Base-by-base conservation (phyloP, 768 basidiomycete genomes). In the Polyporus arcularius region DNA sequence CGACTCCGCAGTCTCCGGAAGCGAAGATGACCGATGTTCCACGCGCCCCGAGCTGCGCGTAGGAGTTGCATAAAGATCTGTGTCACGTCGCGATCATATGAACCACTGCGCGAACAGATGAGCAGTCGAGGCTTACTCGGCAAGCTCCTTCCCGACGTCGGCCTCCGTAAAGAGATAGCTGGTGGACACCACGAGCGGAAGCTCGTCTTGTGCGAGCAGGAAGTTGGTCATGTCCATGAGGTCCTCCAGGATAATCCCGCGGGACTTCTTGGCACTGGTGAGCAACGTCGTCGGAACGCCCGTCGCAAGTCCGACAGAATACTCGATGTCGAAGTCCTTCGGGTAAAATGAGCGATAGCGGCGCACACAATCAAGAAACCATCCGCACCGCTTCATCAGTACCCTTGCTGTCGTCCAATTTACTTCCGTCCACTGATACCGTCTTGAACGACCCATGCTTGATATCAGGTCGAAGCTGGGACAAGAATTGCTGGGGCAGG, bases 361-460 rank as follows among this genome's bases (percentile, higher is more conserved):
- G 8, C 8, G n/a, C 9, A 45, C 43, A 18, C 9, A 18, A 69
- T 70, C 8, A 70, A 66, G 11, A 72, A 42, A 65, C 72, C 73
- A 42, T 52, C 65, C 61, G 84, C 78, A 12, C 52, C 59, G 88
- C 88, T 68, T 91, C 90, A 41, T 67, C 56, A 87, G 87, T 26
- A 86, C 83, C 28, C 73, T 67, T 0, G 70, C 41, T 35, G 11
- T 6, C 67, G 11, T 62, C 38, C 59, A 67, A 61, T 16, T n/a
- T 18, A 18, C 69, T 69, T 5, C 69, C 69, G 41, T 70, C 67
- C 5, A 71, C 39, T 31, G 66, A 59, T 46, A 67, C 53, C 5
- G 65, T 15, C 6, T 55, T 39, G 57, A 70, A 71, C 3, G 58
- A 35, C 7, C 11, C 58, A 16, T 62, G 61, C 6, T 35, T 8